phyloP scores from a whole-genome alignment of 371 early-diverging fungal species.

The Mortierella sp. region DNA sequence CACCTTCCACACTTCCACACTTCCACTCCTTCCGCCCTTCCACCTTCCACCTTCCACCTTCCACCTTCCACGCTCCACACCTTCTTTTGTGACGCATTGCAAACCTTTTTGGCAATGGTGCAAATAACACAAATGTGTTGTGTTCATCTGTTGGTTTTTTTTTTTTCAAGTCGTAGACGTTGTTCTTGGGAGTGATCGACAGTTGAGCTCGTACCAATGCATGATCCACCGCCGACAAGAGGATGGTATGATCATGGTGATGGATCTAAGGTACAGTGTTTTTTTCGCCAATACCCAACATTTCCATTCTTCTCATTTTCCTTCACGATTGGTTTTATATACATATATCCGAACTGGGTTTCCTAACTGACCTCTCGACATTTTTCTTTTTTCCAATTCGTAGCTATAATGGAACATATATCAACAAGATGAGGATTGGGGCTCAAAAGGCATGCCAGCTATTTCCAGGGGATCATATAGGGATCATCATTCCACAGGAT shows the following conservation, averaged over 20 bases:
- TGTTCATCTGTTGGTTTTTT: neutral
- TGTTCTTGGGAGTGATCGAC: neutral
- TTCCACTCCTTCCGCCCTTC: no score
- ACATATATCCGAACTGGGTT: no score
- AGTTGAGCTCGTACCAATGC: constrained; percentile 17
- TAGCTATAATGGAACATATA: constrained; percentile 24
- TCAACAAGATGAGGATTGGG: constrained; percentile 20
- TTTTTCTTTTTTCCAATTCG: neutral
- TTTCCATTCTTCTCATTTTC: no score
- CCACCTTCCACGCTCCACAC: no score
- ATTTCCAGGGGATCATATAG: constrained; percentile 25
- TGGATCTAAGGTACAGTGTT: constrained; percentile 14
- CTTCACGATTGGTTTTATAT: no score
- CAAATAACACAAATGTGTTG: neutral
- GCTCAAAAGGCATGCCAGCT: constrained; percentile 5
- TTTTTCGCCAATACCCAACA: no score
- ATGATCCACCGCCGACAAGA: constrained; percentile 4
- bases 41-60: no score
- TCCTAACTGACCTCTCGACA: neutral
- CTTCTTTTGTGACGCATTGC: no score
- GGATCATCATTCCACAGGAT: constrained; percentile 16
- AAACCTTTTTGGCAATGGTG: no score
- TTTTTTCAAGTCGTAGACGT: neutral
- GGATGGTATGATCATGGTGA: constrained; percentile 4
- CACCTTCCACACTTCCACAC: no score